A percentile compares a stretch with the other conserved stretches of the same genome.
Conservation (phyloP, 352 stramenopile species). For the Pythium aristosporum region DNA sequence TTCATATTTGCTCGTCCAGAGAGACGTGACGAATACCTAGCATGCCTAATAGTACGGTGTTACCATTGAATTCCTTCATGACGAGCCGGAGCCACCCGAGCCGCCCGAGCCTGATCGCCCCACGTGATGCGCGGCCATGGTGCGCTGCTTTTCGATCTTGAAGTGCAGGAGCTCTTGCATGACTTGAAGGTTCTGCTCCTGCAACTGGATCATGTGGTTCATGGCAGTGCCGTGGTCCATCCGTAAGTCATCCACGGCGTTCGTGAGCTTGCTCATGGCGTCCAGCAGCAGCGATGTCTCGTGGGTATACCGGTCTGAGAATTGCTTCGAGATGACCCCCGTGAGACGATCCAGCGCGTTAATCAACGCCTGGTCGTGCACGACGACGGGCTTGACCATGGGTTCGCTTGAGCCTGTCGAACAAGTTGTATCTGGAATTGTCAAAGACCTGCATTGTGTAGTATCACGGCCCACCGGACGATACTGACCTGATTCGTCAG, state of each 20-base stretch:
- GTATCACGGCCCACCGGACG: background rate
- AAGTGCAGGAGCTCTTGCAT: conserved; percentile 61
- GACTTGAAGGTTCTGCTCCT: conserved; percentile 68
- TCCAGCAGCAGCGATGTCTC: conserved; percentile 30
- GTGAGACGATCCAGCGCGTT: conserved; percentile 64
- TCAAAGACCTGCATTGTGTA: conserved; percentile 21
- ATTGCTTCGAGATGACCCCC: conserved; percentile 54
- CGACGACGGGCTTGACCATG: conserved; percentile 41
- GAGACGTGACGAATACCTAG: background rate
- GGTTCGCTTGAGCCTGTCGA: conserved; percentile 35
- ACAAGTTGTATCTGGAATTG: conserved; percentile 19
- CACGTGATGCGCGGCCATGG: background rate
- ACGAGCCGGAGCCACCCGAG: conserved; percentile 11
- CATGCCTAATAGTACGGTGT: conserved; percentile 1
- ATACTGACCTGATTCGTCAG: conserved; percentile 41
- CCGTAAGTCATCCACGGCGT: conserved; percentile 53
- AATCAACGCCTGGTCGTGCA: conserved; percentile 61
- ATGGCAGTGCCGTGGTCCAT: conserved; percentile 47
- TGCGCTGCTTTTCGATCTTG: conserved; percentile 52
- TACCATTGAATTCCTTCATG: background rate
- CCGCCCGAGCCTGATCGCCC: conserved; percentile 5
- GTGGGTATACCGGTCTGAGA: conserved; percentile 36
- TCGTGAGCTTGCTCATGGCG: conserved; percentile 39
- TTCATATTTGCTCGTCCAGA: background rate
- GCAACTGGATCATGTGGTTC: conserved; percentile 52